A percentile compares a stretch with the other conserved stretches of the same genome.
These are phyloP conservation scores for Avicennia marina DNA, from an alignment of 257 asterid species.

Conservation along the genomic window DNA sequence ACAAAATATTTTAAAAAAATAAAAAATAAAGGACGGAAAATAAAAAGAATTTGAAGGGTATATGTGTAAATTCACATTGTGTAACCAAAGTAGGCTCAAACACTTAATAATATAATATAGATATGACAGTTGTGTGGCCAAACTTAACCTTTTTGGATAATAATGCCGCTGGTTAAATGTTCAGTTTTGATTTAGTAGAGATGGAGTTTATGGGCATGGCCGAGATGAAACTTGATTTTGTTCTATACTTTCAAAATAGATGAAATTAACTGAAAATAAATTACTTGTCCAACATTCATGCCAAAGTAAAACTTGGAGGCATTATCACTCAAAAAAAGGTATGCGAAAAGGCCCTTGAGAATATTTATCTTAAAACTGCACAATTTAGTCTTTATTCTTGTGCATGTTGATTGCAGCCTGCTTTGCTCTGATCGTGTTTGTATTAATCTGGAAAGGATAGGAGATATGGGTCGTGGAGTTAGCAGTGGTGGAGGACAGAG, in stretches of 20 bases:
- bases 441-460: neutral
- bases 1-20: too few species aligned
- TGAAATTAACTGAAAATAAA: neutral
- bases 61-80: too few species aligned
- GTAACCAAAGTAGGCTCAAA: neutral
- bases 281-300: neutral
- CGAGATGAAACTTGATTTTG: too few species aligned
- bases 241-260: too few species aligned
- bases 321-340: neutral
- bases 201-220: too few species aligned
- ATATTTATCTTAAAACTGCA: too few species aligned
- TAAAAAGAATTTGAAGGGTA: too few species aligned
- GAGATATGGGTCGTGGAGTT: conserved; percentile 56
- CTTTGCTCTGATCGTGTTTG: conserved; percentile 1
- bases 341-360: neutral
- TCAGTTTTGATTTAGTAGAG: neutral
- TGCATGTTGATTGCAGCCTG: too few species aligned
- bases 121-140: neutral
- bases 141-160: neutral
- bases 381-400: too few species aligned
- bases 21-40: too few species aligned
- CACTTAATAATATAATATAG: too few species aligned
- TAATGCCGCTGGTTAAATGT: too few species aligned
- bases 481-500: conserved; percentile 75
- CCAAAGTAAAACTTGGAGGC: neutral